Conservation (phyloP, 2,329 filamentous ascomycete species). For the Venturia effusa region DNA sequence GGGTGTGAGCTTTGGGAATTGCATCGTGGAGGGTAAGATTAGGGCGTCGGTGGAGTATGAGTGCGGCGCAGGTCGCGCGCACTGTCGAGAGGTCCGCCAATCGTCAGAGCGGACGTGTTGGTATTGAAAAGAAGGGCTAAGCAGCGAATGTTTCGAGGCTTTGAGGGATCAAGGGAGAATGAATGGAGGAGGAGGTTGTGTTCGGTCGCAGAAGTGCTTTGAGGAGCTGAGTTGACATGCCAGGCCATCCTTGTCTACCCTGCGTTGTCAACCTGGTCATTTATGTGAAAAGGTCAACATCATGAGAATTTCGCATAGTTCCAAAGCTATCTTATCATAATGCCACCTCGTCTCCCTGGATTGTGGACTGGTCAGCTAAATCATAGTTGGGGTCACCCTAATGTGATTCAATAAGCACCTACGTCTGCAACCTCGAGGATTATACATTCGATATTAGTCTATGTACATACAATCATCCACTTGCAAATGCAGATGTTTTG, state of each 20-base stretch:
- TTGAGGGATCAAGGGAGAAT: background rate
- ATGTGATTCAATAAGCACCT: background rate
- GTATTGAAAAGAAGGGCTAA: background rate
- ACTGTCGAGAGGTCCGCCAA: background rate
- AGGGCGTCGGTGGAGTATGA: background rate
- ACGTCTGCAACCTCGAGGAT: background rate
- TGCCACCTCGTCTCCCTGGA: too few species aligned
- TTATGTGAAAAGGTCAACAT: too few species aligned
- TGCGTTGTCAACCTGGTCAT: background rate
- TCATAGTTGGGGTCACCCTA: background rate
- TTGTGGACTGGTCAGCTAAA: too few species aligned
- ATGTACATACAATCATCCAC: background rate
- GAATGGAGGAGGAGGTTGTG: background rate
- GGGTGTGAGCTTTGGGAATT: constrained; percentile 47
- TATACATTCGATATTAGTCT: too few species aligned
- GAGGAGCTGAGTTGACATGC: background rate
- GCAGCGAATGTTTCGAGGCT: background rate
- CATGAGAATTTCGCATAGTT: too few species aligned
- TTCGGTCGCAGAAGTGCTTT: background rate
- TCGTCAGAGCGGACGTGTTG: background rate
- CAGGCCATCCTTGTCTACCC: background rate
- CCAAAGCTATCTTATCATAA: too few species aligned
- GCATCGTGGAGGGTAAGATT: constrained; percentile 19
- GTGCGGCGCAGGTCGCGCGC: constrained; percentile 3
- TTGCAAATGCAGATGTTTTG: background rate